Base-by-base conservation (phyloP, 306 rosid species). In the Citrullus mucosospermus region DNA sequence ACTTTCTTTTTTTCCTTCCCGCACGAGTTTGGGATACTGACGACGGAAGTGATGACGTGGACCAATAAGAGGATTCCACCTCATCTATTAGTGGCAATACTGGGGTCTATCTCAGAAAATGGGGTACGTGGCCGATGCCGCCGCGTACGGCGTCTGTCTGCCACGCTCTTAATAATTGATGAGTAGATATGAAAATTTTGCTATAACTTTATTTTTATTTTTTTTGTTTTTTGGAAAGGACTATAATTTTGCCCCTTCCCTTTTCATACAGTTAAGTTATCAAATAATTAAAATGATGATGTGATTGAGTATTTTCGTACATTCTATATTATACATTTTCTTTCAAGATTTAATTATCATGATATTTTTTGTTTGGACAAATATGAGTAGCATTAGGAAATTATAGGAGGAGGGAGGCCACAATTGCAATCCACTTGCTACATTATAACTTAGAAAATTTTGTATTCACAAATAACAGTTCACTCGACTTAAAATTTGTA, bases 101-200 rank as follows among this genome's bases (percentile, higher is more conserved):
- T 67, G 54, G 75, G 54, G 75, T 20, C 75, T 48, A 20, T n/a
- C 10, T 69, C n/a, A 22, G 34, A 6, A 69, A 4, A 70, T 13
- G 12, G 36, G 20, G 41, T 6, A 70, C 76, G 76, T 70, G 76
- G 74, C 20, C 57, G 36, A 43, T 43, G 57, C 39, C 57, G 6
- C 57, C 53, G 20, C 57, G 57, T 70, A 70, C 76, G 76, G 57
- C 39, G 58, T 43, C 57, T 70, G 76, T 70, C 76, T 70, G 76
- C 58, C 76, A 70, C 76, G 54, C 70, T n/a, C 1, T 13, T 63
- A 32, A 36, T 66, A 60, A 60, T 60, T 60, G 38, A 60, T 25
- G 32, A 60, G 39, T 28, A 28, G 17, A 59, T 59, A 25, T 11
- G 38, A 28, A 28, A 58, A 41, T 41, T 44, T 44, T 44, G 50